These are phyloP conservation scores for Lentinula raphanica DNA, from an alignment of 768 basidiomycete species.

Conservation along the genomic window DNA sequence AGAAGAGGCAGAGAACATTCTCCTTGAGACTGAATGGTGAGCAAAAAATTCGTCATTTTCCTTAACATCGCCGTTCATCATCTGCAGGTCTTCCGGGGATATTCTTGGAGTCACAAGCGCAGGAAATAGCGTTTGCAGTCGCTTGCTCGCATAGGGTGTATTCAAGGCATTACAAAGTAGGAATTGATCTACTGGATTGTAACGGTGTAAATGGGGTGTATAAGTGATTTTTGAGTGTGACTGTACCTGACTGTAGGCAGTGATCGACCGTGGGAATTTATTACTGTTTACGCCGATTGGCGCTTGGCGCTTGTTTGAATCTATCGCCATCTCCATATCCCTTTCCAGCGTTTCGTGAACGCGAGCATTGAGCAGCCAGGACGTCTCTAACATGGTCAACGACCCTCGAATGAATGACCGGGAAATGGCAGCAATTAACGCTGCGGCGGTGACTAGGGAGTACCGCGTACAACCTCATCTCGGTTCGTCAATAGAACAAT, in stretches of 20 bases:
- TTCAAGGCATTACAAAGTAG: too few relatives aligned
- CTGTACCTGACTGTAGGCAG: too few relatives aligned
- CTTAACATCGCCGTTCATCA: constrained; percentile 6
- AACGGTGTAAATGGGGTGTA: too few relatives aligned
- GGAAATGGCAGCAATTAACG: constrained; percentile 77
- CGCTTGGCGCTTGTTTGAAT: too few relatives aligned
- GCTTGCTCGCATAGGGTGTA: background rate
- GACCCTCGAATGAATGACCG: constrained; percentile 63
- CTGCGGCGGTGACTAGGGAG: constrained; percentile 83
- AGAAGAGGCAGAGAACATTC: constrained; percentile 59
- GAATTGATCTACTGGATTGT: too few relatives aligned
- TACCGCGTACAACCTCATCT: constrained; percentile 87
- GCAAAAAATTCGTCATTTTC: constrained; percentile 16
- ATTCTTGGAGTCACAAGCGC: constrained; percentile 31
- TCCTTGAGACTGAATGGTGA: constrained; percentile 83
- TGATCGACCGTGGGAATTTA: constrained; percentile 9
- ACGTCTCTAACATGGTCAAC: constrained; percentile 29
- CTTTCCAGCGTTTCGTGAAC: too few relatives aligned
- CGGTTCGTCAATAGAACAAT: constrained; percentile 42
- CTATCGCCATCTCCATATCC: too few relatives aligned
- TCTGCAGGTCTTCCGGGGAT: constrained; percentile 46
- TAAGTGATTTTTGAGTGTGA: too few relatives aligned
- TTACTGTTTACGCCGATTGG: background rate
- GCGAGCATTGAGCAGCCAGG: background rate
- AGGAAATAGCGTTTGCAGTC: constrained; percentile 30